A percentile compares a stretch with the other conserved stretches of the same genome.
Conservation (phyloP, 108 stramenopile genomes). For the Mediolabrus comicus region DNA sequence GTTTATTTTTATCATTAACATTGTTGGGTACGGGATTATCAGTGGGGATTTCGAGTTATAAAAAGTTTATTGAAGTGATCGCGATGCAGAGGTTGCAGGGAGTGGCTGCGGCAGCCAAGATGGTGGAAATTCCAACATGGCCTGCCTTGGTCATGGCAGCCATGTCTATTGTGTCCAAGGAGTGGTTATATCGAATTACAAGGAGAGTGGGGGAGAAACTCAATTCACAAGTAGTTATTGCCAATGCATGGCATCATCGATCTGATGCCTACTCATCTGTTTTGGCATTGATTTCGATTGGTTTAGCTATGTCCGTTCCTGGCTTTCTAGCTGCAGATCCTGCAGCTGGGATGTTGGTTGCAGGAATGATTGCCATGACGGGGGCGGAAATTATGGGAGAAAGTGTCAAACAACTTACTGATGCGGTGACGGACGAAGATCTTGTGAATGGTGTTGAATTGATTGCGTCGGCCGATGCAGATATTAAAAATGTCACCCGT, state of each 20-base stretch:
- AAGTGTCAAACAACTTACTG: constrained; percentile 83
- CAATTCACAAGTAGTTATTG: constrained; percentile 91
- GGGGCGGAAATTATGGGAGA: constrained; percentile 88
- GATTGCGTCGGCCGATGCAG: constrained; percentile 39
- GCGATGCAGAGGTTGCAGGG: constrained; percentile 27
- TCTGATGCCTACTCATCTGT: constrained; percentile 94
- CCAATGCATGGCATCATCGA: constrained; percentile 99
- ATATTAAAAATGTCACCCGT: constrained; percentile 53
- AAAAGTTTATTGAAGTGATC: constrained; percentile 55
- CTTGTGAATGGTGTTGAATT: constrained; percentile 43
- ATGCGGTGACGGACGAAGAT: constrained; percentile 63
- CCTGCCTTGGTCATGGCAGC: constrained; percentile 84
- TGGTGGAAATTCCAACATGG: constrained; percentile 53
- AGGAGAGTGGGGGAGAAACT: constrained; percentile 75
- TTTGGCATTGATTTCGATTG: constrained; percentile 87
- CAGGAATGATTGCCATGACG: constrained; percentile 92
- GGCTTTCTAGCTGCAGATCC: constrained; percentile 84
- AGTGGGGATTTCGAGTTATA: constrained; percentile 79
- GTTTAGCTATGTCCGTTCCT: constrained; percentile 74
- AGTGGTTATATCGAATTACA: constrained; percentile 91
- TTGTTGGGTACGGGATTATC: constrained; percentile 86
- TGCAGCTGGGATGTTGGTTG: constrained; percentile 90
- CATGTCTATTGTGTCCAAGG: constrained; percentile 88
- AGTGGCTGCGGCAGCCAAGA: constrained; percentile 35
- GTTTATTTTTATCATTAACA: constrained; percentile 87